These are phyloP conservation scores for Camelina laxa DNA, from an alignment of 345 rosid genomes.

Conservation along the genomic window DNA sequence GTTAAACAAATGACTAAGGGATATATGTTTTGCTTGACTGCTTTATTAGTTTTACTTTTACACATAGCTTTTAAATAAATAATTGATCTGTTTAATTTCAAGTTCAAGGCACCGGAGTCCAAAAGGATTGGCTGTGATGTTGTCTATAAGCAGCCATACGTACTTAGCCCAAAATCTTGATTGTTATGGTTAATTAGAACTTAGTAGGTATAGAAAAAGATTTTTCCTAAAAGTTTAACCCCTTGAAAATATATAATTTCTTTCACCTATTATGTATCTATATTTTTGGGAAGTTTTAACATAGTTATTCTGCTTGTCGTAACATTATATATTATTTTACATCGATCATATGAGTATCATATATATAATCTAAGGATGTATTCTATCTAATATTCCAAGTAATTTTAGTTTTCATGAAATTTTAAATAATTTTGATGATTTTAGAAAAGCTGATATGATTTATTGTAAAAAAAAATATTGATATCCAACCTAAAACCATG, in stretches of 20 bases:
- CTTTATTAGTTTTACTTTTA: slow-evolving; percentile 2
- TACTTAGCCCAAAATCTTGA: not conserved
- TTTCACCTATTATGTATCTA: not conserved
- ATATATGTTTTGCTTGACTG: slow-evolving; percentile 7
- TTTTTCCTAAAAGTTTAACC: too few species aligned
- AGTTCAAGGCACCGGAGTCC: not conserved
- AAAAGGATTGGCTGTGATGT: slow-evolving; percentile 14
- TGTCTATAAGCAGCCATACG: slow-evolving; percentile 14
- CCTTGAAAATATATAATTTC: too few species aligned
- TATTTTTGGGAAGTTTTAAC: not conserved
- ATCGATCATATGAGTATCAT: too few species aligned
- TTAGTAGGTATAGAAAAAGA: too few species aligned
- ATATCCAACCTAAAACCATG: too few species aligned
- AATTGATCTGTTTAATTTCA: not conserved
- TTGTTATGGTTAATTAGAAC: not conserved
- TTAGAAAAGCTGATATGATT: too few species aligned
- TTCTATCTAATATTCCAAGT: too few species aligned
- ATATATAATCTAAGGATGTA: too few species aligned
- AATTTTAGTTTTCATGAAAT: too few species aligned
- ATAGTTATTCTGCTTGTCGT: not conserved
- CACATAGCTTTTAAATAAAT: not conserved
- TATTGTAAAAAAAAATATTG: too few species aligned
- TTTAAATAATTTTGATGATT: too few species aligned
- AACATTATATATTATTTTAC: too few species aligned
- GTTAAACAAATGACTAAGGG: not conserved